phyloP scores from a whole-genome alignment of 495 filamentous ascomycete species.

The Daldinia vernicosa region DNA sequence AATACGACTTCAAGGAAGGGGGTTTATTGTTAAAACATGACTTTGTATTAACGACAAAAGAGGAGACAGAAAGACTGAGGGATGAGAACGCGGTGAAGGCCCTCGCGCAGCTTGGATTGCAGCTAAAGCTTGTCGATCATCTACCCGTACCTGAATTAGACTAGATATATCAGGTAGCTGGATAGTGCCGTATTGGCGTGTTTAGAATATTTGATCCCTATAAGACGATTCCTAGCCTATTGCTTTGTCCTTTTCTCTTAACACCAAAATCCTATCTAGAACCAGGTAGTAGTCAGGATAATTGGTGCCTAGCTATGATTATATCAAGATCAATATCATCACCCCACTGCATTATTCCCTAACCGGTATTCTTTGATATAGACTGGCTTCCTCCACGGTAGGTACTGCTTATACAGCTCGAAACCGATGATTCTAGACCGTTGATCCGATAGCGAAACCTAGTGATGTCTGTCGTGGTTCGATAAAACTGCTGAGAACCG shows the following conservation, averaged over 20 bases:
- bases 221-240: not conserved
- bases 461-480: too few species aligned
- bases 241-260: not conserved
- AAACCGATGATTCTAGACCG: not conserved
- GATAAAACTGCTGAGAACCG: too few species aligned
- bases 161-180: conserved; percentile 27
- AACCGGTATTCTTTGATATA: not conserved
- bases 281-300: not conserved
- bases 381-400: not conserved
- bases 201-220: not conserved
- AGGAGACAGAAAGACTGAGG: conserved; percentile 74
- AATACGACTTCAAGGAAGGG: conserved; percentile 76
- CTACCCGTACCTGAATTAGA: conserved; percentile 75
- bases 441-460: too few species aligned
- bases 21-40: conserved; percentile 72
- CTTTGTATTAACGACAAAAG: conserved; percentile 76
- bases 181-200: not conserved
- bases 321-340: not conserved
- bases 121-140: conserved; percentile 80
- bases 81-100: conserved; percentile 77
- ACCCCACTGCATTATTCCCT: not conserved
- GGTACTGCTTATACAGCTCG: not conserved
- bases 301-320: not conserved
- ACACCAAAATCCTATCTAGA: not conserved
- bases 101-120: conserved; percentile 73